Conservation (phyloP, 805 yeast species). For the Candida nemodendra region DNA sequence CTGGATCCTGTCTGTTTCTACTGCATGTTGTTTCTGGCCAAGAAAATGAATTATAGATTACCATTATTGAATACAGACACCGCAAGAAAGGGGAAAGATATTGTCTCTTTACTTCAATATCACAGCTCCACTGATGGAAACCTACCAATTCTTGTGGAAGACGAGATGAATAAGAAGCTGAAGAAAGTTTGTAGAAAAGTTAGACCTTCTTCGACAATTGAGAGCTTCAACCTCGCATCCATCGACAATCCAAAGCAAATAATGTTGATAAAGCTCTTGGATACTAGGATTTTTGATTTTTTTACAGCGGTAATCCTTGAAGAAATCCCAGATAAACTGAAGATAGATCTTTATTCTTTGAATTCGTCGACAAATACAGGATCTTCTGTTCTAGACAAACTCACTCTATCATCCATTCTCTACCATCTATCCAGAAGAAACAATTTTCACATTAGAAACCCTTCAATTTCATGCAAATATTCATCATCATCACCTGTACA, state of each 20-base stretch:
- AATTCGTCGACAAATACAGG: not conserved
- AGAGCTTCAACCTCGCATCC: constrained; percentile 36
- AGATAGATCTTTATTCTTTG: constrained; percentile 13
- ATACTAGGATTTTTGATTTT: constrained; percentile 49
- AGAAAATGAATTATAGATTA: constrained; percentile 42
- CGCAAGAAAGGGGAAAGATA: constrained; percentile 23
- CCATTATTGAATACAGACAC: constrained; percentile 31
- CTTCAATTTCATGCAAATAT: constrained; percentile 23
- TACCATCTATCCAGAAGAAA: constrained; percentile 8
- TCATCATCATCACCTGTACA: constrained; percentile 4
- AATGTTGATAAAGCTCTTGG: constrained; percentile 42
- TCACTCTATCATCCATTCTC: constrained; percentile 9
- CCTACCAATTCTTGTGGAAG: constrained; percentile 59
- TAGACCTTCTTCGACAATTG: constrained; percentile 37
- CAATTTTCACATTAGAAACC: constrained; percentile 34
- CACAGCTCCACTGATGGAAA: constrained; percentile 48
- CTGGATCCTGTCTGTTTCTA: constrained; percentile 59
- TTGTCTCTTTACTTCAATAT: constrained; percentile 45
- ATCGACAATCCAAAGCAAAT: constrained; percentile 32
- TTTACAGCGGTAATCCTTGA: constrained; percentile 29
- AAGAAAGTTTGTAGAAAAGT: constrained; percentile 33
- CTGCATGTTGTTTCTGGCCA: constrained; percentile 44
- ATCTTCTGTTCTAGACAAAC: constrained; percentile 7
- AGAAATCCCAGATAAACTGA: constrained; percentile 1
- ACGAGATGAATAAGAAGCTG: constrained; percentile 32